A percentile compares a stretch with the other conserved stretches of the same genome.
Evolutionary conservation across 805 yeast species (phyloP).

Genomic region (Saccharomycopsis capsularis): DNA sequence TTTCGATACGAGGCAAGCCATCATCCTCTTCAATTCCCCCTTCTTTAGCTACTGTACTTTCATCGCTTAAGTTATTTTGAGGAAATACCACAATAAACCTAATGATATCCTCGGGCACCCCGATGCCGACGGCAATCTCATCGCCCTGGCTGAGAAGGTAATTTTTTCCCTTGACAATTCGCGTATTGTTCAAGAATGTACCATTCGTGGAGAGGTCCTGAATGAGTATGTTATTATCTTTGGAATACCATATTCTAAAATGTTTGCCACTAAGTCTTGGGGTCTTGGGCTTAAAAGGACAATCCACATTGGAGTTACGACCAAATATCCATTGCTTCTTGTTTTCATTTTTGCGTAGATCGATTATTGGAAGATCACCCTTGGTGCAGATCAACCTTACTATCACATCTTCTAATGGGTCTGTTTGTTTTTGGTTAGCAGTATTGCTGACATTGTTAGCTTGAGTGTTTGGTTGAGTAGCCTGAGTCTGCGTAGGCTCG

Average conservation of each 20-base stretch:
- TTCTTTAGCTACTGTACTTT: conserved; percentile 21
- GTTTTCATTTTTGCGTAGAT: conserved; percentile 33
- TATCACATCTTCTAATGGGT: conserved; percentile 35
- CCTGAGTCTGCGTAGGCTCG: conserved; percentile 39
- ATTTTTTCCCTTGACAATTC: conserved; percentile 69
- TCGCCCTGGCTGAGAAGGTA: conserved; percentile 87
- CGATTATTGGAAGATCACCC: conserved; percentile 44
- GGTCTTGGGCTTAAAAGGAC: conserved; percentile 49
- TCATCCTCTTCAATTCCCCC: conserved; percentile 23
- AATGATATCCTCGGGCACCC: conserved; percentile 63
- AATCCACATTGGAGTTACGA: conserved; percentile 59
- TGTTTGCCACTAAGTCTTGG: conserved; percentile 71
- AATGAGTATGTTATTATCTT: conserved; percentile 41
- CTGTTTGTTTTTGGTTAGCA: conserved; percentile 30
- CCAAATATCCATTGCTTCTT: conserved; percentile 64
- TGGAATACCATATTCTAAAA: conserved; percentile 61
- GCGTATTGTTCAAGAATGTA: conserved; percentile 70
- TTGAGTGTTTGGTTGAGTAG: conserved; percentile 28
- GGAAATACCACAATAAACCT: conserved; percentile 42
- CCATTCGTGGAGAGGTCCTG: conserved; percentile 86
- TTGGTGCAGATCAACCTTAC: conserved; percentile 56
- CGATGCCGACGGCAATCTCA: conserved; percentile 83
- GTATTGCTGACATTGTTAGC: conserved; percentile 23
- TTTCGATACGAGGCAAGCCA: conserved; percentile 44
- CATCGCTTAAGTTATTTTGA: conserved; percentile 17